A percentile compares a stretch with the other conserved stretches of the same genome.
phyloP scores from a whole-genome alignment of 805 yeast species.

The Metschnikowia kofuensis region DNA sequence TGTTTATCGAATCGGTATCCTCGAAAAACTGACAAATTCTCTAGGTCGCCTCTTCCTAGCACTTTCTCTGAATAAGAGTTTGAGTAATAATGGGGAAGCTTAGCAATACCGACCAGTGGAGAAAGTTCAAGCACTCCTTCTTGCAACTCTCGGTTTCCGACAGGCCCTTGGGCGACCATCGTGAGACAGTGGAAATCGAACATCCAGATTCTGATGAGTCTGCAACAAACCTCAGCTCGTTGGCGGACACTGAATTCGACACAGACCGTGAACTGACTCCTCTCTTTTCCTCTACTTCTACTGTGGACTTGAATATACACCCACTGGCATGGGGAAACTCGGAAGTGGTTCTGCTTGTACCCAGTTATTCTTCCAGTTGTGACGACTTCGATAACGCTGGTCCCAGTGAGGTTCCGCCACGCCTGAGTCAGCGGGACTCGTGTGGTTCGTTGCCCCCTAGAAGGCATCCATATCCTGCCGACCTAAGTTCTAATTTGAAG shows the following conservation, averaged over 20 bases:
- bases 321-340: constrained; percentile 2
- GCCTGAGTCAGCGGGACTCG: constrained; percentile 1
- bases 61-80: too few relatives aligned
- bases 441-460: constrained; percentile 3
- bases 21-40: too few relatives aligned
- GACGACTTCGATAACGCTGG: background rate
- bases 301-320: constrained; percentile 1
- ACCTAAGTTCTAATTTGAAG: background rate
- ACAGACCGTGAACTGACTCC: constrained; percentile 6
- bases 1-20: too few relatives aligned
- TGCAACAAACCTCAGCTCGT: background rate
- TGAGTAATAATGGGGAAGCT: background rate
- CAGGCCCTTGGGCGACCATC: background rate
- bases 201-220: background rate
- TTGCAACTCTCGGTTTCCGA: constrained; percentile 9
- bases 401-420: constrained; percentile 1
- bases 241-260: background rate
- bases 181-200: background rate
- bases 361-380: background rate
- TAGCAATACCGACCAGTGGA: constrained; percentile 8
- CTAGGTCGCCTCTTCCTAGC: background rate
- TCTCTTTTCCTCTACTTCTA: constrained; percentile 4
- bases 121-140: constrained; percentile 11
- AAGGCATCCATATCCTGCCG: constrained; percentile 7
- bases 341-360: background rate